Conservation (phyloP, 768 basidiomycete species). For the Hericium coralloides region DNA sequence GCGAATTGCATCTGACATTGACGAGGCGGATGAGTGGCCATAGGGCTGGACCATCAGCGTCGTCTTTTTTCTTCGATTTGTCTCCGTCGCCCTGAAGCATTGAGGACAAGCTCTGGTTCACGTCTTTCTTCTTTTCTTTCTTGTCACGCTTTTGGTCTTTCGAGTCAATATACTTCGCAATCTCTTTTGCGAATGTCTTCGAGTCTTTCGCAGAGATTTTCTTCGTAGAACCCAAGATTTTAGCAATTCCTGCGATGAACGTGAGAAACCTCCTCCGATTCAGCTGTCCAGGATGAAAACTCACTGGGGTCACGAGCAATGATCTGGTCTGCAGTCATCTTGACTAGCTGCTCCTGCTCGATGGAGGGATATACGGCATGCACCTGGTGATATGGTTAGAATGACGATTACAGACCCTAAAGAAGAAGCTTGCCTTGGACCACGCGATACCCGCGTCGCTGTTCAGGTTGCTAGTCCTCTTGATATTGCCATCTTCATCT, state of each 20-base stretch:
- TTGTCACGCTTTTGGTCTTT: slow-evolving; percentile 49
- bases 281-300: slow-evolving; percentile 9
- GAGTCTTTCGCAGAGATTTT: slow-evolving; percentile 42
- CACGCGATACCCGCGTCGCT: slow-evolving; percentile 56
- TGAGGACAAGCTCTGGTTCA: slow-evolving; percentile 10
- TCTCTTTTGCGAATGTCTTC: slow-evolving; percentile 42
- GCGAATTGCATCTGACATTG: slow-evolving; percentile 43
- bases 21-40: slow-evolving; percentile 62
- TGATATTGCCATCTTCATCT: slow-evolving; percentile 48
- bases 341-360: slow-evolving; percentile 36
- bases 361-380: slow-evolving; percentile 54
- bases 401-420: background rate
- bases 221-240: slow-evolving; percentile 44
- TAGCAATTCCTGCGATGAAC: slow-evolving; percentile 29
- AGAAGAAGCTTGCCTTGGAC: slow-evolving; percentile 36
- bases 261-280: too few relatives aligned
- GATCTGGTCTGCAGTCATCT: slow-evolving; percentile 43
- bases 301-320: slow-evolving; percentile 37
- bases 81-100: slow-evolving; percentile 14
- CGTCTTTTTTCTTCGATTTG: slow-evolving; percentile 13
- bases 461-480: slow-evolving; percentile 43
- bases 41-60: slow-evolving; percentile 28
- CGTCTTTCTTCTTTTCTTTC: slow-evolving; percentile 26
- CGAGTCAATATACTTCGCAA: slow-evolving; percentile 57
- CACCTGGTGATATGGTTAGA: slow-evolving; percentile 28